Evolutionary conservation across 768 basidiomycete genomes (phyloP).

Genomic region (Mycena venus): DNA sequence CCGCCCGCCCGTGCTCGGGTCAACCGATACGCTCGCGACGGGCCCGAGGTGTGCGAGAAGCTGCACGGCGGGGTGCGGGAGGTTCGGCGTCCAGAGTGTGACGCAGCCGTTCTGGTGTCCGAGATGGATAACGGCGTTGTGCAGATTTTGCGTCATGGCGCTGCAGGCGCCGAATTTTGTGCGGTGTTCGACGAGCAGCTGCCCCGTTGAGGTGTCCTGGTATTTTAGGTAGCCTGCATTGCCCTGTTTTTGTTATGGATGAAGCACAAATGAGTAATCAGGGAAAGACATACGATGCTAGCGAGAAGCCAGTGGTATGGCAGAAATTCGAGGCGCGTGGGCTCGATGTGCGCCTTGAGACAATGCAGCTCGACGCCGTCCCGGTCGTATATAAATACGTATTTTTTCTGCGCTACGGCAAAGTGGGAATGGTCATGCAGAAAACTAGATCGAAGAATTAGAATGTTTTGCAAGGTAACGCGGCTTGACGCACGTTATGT

Average conservation of each 20-base stretch:
- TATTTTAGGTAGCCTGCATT: constrained; percentile 95
- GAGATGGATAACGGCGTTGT: constrained; percentile 94
- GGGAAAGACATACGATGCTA: constrained; percentile 70
- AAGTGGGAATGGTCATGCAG: constrained; percentile 94
- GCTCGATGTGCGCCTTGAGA: constrained; percentile 88
- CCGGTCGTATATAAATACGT: constrained; percentile 95
- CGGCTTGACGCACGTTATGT: constrained; percentile 81
- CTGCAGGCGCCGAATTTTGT: constrained; percentile 90
- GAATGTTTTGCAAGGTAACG: not conserved
- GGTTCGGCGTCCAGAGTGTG: constrained; percentile 97
- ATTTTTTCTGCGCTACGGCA: constrained; percentile 96
- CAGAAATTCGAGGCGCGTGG: constrained; percentile 90
- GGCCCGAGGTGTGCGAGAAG: constrained; percentile 93
- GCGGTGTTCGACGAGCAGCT: constrained; percentile 87
- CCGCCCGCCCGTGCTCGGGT: constrained; percentile 86
- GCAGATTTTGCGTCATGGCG: constrained; percentile 90
- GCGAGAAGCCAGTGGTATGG: constrained; percentile 97
- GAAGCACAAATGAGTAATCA: not conserved
- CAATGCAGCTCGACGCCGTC: constrained; percentile 94
- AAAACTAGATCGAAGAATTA: constrained; percentile 63
- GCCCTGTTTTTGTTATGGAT: constrained; percentile 60
- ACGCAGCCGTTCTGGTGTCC: constrained; percentile 96
- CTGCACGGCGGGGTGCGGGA: constrained; percentile 92
- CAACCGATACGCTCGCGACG: constrained; percentile 83
- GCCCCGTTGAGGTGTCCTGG: constrained; percentile 96